A percentile compares a stretch with the other conserved stretches of the same genome.
Conservation (phyloP, 2,329 filamentous ascomycete species). For the Xenosphaeropsis pyriputrescens region DNA sequence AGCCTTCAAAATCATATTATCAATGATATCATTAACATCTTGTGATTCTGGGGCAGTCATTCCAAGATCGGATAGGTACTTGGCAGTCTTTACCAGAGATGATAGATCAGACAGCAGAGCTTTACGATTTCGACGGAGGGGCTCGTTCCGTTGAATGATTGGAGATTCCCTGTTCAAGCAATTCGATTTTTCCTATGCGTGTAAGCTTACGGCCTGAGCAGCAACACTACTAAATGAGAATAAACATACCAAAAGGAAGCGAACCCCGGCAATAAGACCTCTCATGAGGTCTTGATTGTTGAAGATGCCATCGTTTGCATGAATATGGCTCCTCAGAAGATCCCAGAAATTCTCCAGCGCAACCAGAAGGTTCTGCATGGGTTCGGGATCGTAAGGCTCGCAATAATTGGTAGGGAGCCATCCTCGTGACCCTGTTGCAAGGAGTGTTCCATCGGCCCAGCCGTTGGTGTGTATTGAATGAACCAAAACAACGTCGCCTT, state of each 20-base stretch:
- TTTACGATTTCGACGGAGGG: conserved; percentile 69
- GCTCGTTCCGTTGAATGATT: conserved; percentile 61
- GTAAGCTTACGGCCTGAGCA: too few species aligned
- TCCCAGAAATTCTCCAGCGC: conserved; percentile 90
- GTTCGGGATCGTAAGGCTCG: conserved; percentile 80
- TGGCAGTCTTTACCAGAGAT: conserved; percentile 75
- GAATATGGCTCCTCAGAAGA: conserved; percentile 61
- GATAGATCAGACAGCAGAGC: conserved; percentile 81
- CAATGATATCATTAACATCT: conserved; percentile 68
- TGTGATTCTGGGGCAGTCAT: not conserved
- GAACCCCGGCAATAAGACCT: conserved; percentile 83
- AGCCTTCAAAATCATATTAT: conserved; percentile 85
- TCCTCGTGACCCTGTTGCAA: conserved; percentile 73
- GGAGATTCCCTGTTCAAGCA: conserved; percentile 73
- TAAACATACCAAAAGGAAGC: conserved; percentile 66
- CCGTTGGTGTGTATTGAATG: conserved; percentile 97
- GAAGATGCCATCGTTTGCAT: conserved; percentile 65
- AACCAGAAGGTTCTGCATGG: conserved; percentile 73
- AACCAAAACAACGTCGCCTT: conserved; percentile 84
- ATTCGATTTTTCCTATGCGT: conserved; percentile 62
- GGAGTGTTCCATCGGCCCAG: conserved; percentile 90
- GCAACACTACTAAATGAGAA: not conserved
- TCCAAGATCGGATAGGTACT: conserved; percentile 46
- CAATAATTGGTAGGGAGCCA: conserved; percentile 99
- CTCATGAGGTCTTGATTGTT: conserved; percentile 88